These are phyloP conservation scores for Raphanus sativus DNA, from an alignment of 345 rosid species.

Conservation along the genomic window DNA sequence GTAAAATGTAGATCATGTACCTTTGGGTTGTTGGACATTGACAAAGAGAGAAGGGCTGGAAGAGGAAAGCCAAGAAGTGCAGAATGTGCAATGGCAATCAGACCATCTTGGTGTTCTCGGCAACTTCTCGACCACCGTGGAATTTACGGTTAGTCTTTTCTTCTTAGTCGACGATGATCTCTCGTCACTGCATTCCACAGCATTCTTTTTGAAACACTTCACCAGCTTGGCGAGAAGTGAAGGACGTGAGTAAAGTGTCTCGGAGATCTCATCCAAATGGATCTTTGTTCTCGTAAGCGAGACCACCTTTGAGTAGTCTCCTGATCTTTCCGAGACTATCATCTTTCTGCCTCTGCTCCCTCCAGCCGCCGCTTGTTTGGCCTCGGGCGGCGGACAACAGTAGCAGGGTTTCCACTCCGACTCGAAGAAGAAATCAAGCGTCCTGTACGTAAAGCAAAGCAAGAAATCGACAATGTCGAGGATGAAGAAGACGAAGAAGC, in stretches of 20 bases:
- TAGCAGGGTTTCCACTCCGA: conserved; percentile 44
- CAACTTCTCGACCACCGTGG: conserved; percentile 63
- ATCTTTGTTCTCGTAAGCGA: conserved; percentile 68
- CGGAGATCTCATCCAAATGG: conserved; percentile 83
- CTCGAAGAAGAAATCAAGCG: conserved; percentile 41
- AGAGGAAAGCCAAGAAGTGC: conserved; percentile 72
- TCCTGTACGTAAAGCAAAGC: conserved; percentile 42
- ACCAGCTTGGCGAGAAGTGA: conserved; percentile 54
- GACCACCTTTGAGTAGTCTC: conserved; percentile 67
- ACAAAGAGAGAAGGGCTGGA: conserved; percentile 68
- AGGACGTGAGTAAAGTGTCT: conserved; percentile 78
- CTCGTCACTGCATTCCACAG: conserved; percentile 37
- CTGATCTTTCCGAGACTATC: conserved; percentile 71
- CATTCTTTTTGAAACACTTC: conserved; percentile 44
- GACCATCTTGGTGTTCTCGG: conserved; percentile 83
- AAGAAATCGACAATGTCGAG: conserved; percentile 44
- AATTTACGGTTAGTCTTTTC: conserved; percentile 49
- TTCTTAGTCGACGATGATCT: conserved; percentile 33
- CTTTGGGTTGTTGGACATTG: conserved; percentile 62
- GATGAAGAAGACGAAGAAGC: conserved; percentile 34
- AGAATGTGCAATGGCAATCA: conserved; percentile 79
- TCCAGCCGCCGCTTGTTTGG: conserved; percentile 29
- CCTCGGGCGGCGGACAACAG: conserved; percentile 38
- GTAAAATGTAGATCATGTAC: conserved; percentile 37
- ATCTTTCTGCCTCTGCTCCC: conserved; percentile 51